Percentiles rank a stretch among this genome's conserved stretches.
Conservation (phyloP, 352 stramenopile species). For the Globisporangium viniferum region DNA sequence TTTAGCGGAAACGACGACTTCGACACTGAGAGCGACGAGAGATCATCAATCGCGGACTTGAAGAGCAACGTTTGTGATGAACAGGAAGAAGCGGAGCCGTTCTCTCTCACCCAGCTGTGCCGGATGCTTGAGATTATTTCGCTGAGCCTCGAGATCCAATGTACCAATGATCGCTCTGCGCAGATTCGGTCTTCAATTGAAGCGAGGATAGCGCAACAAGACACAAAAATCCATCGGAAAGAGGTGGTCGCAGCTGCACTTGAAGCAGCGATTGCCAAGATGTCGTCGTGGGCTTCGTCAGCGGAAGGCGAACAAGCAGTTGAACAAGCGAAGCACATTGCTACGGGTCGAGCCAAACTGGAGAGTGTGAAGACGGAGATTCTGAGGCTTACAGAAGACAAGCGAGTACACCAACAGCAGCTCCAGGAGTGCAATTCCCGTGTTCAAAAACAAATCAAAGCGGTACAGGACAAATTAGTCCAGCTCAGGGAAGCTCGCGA, state of each 20-base stretch:
- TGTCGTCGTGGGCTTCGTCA: conserved; percentile 31
- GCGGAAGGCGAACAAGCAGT: conserved; percentile 1
- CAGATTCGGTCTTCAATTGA: conserved; percentile 21
- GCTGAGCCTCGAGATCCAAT: conserved; percentile 45
- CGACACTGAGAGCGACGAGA: conserved; percentile 32
- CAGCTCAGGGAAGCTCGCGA: conserved; percentile 34
- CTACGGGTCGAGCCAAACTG: conserved; percentile 25
- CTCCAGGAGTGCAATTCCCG: conserved; percentile 13
- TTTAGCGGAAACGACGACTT: conserved; percentile 11
- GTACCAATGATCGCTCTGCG: conserved; percentile 26
- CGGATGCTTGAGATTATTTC: conserved; percentile 56
- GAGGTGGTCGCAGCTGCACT: conserved; percentile 28
- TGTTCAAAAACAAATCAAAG: conserved; percentile 30
- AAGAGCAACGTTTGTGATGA: conserved; percentile 23
- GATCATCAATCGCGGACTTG: conserved; percentile 35
- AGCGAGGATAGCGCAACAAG: conserved; percentile 20
- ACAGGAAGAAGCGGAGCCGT: conserved; percentile 19
- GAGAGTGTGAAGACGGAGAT: conserved; percentile 32
- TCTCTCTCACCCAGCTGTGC: conserved; percentile 38
- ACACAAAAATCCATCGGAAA: conserved; percentile 27
- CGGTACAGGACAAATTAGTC: conserved; percentile 33
- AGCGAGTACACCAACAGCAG: conserved; percentile 7
- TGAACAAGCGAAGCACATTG: conserved; percentile 21
- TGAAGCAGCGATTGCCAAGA: conserved; percentile 37
- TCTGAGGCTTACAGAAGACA: conserved; percentile 12